Evolutionary conservation across 2,329 filamentous ascomycete genomes (phyloP), one percentile per base, ranked within the genome.

Genomic region (Neofusicoccum laricinum): DNA sequence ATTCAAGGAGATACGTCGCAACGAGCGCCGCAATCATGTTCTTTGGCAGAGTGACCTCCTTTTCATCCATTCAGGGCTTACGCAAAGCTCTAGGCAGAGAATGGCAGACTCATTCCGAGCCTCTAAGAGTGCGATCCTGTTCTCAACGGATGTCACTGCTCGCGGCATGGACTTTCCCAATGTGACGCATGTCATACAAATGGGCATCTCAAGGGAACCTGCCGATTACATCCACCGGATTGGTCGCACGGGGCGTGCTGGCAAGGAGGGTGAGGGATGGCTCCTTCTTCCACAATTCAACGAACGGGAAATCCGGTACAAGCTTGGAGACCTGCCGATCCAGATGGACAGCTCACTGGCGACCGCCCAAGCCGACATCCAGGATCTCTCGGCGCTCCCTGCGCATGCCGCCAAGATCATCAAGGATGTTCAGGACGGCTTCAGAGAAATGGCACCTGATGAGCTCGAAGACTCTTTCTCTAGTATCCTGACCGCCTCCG

Each of bases 41-140:
- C 69, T 73, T 40, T 76, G 70, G 65, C 71, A 64, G 41, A 68
- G 76, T 61, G 79, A 76, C 72, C 71, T 84, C 32, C 80, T 80
- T 69, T 83, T 88, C 68, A 94, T 99, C 65, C 93, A 98, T 77
- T 90, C 92, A 15, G 88, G 88, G 71, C 85, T 97, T 49, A 82
- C 79, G 2, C 95, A 99, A 75, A 55, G 19, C 0, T 79, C 84
- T 70, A 88, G 95, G 58, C 95, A 92, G 1, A 80, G 76, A 51
- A 86, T 86, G 40, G 88, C 94, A 0, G 86, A 94, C 0, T 73
- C 70, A 30, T 99, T 97, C 86, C 88, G 91, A 50, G 72, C 71
- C 14, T 78, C 86, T n/a, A 73, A 78, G 32, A 84, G 83, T 36
- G 92, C 83, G 32, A 81, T 83, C 17, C 73, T 84, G 25, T 75